Conservation (phyloP, 768 basidiomycete species). For the Sistotremastrum suecicum region DNA sequence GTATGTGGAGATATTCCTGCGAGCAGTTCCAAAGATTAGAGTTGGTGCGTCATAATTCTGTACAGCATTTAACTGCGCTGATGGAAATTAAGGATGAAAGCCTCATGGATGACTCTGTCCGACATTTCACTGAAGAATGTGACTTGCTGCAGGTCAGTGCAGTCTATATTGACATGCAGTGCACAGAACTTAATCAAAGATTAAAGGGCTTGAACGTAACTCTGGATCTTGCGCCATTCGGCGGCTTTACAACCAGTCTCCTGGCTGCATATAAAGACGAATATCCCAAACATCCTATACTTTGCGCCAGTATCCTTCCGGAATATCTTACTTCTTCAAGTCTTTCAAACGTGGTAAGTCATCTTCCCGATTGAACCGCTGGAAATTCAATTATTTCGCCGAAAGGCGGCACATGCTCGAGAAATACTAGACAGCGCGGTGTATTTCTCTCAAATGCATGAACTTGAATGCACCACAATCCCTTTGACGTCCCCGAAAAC, state of each 20-base stretch:
- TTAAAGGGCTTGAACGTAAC: slow-evolving; percentile 54
- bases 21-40: slow-evolving; percentile 40
- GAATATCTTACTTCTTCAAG: slow-evolving; percentile 19
- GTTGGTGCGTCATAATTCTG: slow-evolving; percentile 25
- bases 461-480: slow-evolving; percentile 33
- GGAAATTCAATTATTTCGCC: background rate
- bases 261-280: slow-evolving; percentile 54
- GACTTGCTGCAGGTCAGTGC: slow-evolving; percentile 50
- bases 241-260: slow-evolving; percentile 47
- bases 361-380: background rate
- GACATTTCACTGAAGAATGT: slow-evolving; percentile 61
- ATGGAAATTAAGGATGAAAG: slow-evolving; percentile 31
- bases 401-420: slow-evolving; percentile 19
- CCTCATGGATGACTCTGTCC: slow-evolving; percentile 55
- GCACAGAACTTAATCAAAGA: slow-evolving; percentile 29
- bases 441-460: slow-evolving; percentile 33
- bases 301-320: slow-evolving; percentile 48
- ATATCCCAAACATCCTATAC: slow-evolving; percentile 41
- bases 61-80: background rate
- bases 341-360: slow-evolving; percentile 31
- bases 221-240: slow-evolving; percentile 30
- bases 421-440: slow-evolving; percentile 50
- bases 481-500: slow-evolving; percentile 32
- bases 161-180: background rate
- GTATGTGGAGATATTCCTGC: slow-evolving; percentile 42